These are phyloP conservation scores for Colletotrichum scovillei DNA, from an alignment of 2,329 filamentous ascomycete species.

Conservation along the genomic window DNA sequence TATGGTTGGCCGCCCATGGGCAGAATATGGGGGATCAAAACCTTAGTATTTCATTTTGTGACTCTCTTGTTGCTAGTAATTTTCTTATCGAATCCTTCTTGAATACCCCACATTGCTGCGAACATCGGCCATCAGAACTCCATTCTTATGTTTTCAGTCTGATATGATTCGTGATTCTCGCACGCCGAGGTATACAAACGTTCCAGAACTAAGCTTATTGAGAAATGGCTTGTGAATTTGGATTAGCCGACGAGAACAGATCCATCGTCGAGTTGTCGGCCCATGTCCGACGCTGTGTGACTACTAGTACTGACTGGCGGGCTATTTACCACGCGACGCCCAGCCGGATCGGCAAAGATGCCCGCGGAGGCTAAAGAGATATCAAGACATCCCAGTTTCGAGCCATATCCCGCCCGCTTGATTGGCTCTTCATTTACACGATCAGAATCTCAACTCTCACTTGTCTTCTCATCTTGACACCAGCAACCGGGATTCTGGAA, in stretches of 20 bases:
- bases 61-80: neutral
- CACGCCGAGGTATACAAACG: neutral
- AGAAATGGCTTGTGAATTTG: neutral
- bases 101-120: slow-evolving; percentile 9
- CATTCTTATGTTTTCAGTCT: neutral
- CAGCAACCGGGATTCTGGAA: neutral
- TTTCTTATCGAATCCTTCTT: slow-evolving; percentile 14
- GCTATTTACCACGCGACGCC: neutral
- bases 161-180: neutral
- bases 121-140: slow-evolving; percentile 9
- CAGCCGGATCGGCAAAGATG: neutral
- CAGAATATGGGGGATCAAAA: neutral
- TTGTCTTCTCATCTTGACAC: neutral
- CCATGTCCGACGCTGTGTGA: neutral
- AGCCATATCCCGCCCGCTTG: neutral
- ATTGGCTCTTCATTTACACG: neutral
- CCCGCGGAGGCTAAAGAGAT: no score
- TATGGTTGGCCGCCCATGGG: slow-evolving; percentile 5
- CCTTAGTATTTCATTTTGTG: neutral
- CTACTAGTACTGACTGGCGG: no score
- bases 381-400: neutral
- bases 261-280: neutral
- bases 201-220: neutral
- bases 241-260: neutral
- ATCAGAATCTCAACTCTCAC: neutral